Evolutionary conservation across 805 yeast species (phyloP).

Genomic region (Schwanniomyces occidentalis): DNA sequence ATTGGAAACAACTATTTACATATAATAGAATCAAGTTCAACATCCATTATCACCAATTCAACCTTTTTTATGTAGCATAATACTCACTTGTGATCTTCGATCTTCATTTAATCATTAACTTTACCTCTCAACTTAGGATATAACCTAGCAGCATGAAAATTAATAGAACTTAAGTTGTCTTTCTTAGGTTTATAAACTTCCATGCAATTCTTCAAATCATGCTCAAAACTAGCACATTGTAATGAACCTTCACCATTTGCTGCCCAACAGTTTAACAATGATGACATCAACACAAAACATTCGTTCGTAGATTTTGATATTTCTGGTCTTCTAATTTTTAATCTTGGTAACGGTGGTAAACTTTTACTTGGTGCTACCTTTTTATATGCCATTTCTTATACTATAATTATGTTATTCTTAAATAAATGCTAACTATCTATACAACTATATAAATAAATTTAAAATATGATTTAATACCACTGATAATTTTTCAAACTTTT

Average conservation of each 20-base stretch:
- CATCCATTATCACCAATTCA: too few relatives aligned
- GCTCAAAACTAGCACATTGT: conserved; percentile 63
- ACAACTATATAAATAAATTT: too few relatives aligned
- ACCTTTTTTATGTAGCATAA: too few relatives aligned
- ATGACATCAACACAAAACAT: conserved; percentile 80
- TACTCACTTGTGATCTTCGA: too few relatives aligned
- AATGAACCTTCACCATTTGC: conserved; percentile 84
- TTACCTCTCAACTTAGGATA: conserved; percentile 54
- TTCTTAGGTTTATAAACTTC: conserved; percentile 41
- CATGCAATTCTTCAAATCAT: conserved; percentile 76
- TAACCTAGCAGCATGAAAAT: conserved; percentile 57
- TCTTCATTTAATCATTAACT: conserved; percentile 37
- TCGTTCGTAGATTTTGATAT: conserved; percentile 61
- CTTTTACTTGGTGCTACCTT: conserved; percentile 41
- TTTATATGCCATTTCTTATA: conserved; percentile 39
- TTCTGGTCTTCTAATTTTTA: conserved; percentile 67
- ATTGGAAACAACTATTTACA: too few relatives aligned
- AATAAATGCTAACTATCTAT: too few relatives aligned
- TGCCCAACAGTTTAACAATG: conserved; percentile 92
- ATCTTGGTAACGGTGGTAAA: conserved; percentile 71
- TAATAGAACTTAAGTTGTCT: conserved; percentile 46
- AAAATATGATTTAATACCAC: too few relatives aligned
- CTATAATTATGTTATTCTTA: conserved; percentile 1
- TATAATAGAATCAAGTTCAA: too few relatives aligned
- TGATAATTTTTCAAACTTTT: conserved; percentile 3